Evolutionary conservation across 108 stramenopile species (phyloP).

Genomic region (Cyclotella baltica): DNA sequence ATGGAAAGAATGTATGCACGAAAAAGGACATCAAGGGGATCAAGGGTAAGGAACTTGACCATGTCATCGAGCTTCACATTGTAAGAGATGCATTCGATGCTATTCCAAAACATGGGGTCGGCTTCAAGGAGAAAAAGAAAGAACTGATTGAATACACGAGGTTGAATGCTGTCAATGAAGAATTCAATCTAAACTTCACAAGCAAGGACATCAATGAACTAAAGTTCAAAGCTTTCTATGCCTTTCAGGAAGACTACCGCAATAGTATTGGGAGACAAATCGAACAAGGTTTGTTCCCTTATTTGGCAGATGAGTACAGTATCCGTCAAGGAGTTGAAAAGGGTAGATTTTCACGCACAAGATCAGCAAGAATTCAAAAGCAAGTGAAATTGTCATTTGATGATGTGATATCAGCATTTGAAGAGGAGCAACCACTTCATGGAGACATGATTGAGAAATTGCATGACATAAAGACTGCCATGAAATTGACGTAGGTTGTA

Average conservation of each 20-base stretch:
- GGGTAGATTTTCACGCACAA: not conserved
- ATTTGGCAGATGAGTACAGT: too few species aligned
- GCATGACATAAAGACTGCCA: not conserved
- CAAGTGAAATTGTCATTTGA: not conserved
- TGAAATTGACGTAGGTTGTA: not conserved
- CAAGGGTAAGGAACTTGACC: not conserved
- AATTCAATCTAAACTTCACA: constrained; percentile 3
- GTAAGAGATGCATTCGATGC: not conserved
- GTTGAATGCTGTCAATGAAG: not conserved
- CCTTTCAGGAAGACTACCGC: constrained; percentile 2
- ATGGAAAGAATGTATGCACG: not conserved
- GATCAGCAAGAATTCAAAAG: not conserved
- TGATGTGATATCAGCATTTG: not conserved
- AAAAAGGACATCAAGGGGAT: not conserved
- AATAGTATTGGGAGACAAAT: not conserved
- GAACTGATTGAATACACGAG: not conserved
- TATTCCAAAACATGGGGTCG: not conserved
- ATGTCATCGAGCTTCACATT: not conserved
- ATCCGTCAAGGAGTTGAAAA: not conserved
- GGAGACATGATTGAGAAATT: not conserved
- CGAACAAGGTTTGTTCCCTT: constrained; percentile 5
- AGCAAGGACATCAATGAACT: not conserved
- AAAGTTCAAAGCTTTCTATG: not conserved
- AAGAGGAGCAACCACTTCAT: not conserved
- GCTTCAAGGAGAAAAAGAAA: not conserved